Evolutionary conservation across 768 basidiomycete genomes (phyloP).

Genomic region (Trametes cingulata): DNA sequence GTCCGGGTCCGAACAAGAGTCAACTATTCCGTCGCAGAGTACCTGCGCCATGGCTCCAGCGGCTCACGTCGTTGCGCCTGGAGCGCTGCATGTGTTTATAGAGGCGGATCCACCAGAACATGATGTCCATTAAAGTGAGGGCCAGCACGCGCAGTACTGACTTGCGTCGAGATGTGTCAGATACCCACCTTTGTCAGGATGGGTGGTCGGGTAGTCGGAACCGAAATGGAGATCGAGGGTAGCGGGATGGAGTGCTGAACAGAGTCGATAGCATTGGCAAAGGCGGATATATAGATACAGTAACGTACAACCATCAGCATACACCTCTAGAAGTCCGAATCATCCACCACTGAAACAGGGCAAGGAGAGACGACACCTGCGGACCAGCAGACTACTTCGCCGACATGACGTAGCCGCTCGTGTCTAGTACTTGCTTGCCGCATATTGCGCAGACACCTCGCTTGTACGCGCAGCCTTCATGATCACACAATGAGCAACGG

Average conservation of each 20-base stretch:
- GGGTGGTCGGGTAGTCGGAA: too few species aligned
- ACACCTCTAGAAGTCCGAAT: constrained; percentile 20
- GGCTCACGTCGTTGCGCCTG: too few species aligned
- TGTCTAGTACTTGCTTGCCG: constrained; percentile 84
- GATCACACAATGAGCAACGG: neutral
- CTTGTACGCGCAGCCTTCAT: constrained; percentile 81
- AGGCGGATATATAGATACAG: constrained; percentile 16
- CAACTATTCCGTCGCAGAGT: neutral
- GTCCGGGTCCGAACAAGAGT: neutral
- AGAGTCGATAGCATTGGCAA: neutral
- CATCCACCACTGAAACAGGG: neutral
- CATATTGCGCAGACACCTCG: constrained; percentile 87
- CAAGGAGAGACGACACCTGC: constrained; percentile 8
- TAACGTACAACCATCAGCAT: constrained; percentile 12
- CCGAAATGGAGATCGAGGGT: neutral
- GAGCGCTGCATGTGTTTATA: too few species aligned
- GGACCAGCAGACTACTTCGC: constrained; percentile 54
- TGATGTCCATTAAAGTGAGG: too few species aligned
- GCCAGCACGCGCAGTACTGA: too few species aligned
- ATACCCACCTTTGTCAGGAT: too few species aligned
- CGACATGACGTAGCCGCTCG: constrained; percentile 82
- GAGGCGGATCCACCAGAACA: too few species aligned
- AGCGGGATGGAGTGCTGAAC: neutral
- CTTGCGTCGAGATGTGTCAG: too few species aligned
- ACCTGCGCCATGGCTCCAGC: neutral